Evolutionary conservation across 306 rosid genomes (phyloP).

Genomic region (Fagus crenata): DNA sequence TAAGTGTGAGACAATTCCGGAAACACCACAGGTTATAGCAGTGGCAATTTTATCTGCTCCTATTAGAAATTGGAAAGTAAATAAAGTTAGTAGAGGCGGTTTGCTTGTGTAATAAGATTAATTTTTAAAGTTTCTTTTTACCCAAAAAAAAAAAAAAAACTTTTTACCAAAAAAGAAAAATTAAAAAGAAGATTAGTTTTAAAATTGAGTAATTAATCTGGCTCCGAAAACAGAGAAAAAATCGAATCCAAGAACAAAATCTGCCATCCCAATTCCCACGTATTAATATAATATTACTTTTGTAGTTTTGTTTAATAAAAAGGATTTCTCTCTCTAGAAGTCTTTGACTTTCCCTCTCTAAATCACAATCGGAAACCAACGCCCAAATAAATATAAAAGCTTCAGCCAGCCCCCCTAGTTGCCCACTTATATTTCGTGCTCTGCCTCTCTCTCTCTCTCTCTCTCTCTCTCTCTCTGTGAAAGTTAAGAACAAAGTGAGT

Average conservation of each 20-base stretch:
- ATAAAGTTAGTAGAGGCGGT: too few species aligned
- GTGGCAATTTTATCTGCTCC: too few species aligned
- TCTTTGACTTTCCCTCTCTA: conserved; percentile 53
- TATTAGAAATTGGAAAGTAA: too few species aligned
- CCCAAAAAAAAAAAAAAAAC: background rate
- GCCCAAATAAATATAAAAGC: conserved; percentile 34
- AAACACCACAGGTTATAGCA: too few species aligned
- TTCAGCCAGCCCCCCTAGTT: conserved; percentile 29
- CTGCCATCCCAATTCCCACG: conserved; percentile 40
- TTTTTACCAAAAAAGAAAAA: too few species aligned
- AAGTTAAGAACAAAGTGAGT: conserved; percentile 4
- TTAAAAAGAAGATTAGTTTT: too few species aligned
- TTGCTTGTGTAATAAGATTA: too few species aligned
- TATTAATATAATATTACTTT: background rate
- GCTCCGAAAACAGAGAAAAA: background rate
- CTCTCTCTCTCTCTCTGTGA: conserved; percentile 12
- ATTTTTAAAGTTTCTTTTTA: background rate
- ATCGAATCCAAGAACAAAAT: conserved; percentile 42
- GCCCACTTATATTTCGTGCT: conserved; percentile 59
- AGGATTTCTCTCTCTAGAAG: conserved; percentile 30
- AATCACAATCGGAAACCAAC: conserved; percentile 25
- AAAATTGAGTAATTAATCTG: too few species aligned
- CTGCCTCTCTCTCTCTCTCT: conserved; percentile 28
- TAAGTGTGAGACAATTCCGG: background rate
- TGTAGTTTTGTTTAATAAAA: background rate